A percentile compares a stretch with the other conserved stretches of the same genome.
Evolutionary conservation across 768 basidiomycete genomes (phyloP).

Genomic region (Boletus edulis): DNA sequence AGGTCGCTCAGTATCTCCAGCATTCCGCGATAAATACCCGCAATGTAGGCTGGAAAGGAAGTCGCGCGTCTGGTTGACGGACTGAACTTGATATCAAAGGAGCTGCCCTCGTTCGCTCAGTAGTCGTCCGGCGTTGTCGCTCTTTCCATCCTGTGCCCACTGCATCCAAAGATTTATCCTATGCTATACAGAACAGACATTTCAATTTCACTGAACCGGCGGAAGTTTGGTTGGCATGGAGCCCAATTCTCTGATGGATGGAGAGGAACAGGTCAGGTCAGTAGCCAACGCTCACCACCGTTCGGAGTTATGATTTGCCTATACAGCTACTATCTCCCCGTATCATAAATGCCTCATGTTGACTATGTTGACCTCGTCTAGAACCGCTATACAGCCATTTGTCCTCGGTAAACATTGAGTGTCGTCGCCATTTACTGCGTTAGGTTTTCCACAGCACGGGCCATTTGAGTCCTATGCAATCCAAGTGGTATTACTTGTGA

Average conservation of each 20-base stretch:
- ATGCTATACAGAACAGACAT: background rate
- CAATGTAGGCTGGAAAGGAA: conserved; percentile 25
- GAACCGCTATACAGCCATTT: background rate
- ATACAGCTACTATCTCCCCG: background rate
- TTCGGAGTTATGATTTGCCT: background rate
- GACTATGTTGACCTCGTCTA: too few relatives aligned
- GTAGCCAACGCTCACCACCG: too few relatives aligned
- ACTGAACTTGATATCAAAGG: conserved; percentile 22
- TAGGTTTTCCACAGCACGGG: background rate
- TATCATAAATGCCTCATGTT: too few relatives aligned
- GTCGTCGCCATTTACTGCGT: background rate
- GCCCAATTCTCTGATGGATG: background rate
- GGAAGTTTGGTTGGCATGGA: too few relatives aligned
- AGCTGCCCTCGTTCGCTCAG: conserved; percentile 20
- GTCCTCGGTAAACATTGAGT: background rate
- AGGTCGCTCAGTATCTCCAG: conserved; percentile 23
- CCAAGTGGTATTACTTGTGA: background rate
- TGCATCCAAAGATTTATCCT: background rate
- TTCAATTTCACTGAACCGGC: background rate
- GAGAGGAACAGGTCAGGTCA: background rate
- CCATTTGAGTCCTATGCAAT: background rate
- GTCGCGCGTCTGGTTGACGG: conserved; percentile 29
- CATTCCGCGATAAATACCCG: background rate
- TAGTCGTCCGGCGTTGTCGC: background rate
- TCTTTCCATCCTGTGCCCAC: conserved; percentile 4